Evolutionary conservation across 2,329 filamentous ascomycete genomes (phyloP).

Genomic region (Alternaria brassicicola): DNA sequence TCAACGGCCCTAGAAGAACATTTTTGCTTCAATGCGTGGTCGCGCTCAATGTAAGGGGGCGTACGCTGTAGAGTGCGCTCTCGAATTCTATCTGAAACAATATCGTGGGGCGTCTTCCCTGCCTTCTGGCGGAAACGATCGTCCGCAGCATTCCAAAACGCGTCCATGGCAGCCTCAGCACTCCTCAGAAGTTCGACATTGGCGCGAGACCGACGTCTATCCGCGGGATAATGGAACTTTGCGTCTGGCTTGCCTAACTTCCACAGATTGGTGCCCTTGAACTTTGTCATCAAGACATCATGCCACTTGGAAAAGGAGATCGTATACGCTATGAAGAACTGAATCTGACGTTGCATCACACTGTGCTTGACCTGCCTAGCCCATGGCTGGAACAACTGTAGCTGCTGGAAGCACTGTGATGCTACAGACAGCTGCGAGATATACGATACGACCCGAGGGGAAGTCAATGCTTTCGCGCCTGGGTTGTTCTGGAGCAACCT

Average conservation of each 20-base stretch:
- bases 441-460: constrained; percentile 35
- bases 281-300: not conserved
- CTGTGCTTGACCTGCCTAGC: constrained; percentile 48
- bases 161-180: constrained; percentile 57
- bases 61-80: constrained; percentile 54
- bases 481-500: not conserved
- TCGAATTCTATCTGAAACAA: constrained; percentile 27
- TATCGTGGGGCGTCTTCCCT: constrained; percentile 7
- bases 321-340: no score
- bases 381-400: constrained; percentile 58
- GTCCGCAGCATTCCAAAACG: constrained; percentile 53
- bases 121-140: not conserved
- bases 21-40: no score
- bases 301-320: no score
- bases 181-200: constrained; percentile 39
- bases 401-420: constrained; percentile 52
- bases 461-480: not conserved
- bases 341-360: no score
- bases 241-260: not conserved
- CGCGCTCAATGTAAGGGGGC: constrained; percentile 54
- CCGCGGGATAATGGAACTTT: constrained; percentile 50
- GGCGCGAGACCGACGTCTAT: constrained; percentile 54
- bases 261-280: not conserved
- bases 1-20: no score
- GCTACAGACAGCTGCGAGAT: constrained; percentile 58